Base-by-base conservation (phyloP, 2,329 filamentous ascomycete genomes). In the Dactylellina cionopaga region DNA sequence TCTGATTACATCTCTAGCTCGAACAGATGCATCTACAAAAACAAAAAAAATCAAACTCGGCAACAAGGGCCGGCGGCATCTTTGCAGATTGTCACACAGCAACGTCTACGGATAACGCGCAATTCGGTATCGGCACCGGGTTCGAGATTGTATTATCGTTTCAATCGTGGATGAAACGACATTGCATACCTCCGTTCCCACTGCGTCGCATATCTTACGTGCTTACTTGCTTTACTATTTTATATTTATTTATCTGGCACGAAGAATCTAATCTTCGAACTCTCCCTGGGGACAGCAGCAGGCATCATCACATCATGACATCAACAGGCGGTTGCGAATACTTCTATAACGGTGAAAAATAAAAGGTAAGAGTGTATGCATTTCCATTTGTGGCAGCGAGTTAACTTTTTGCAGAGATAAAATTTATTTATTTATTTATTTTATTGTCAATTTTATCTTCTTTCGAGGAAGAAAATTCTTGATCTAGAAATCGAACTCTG, bases 341-440 rank as follows among this genome's bases (percentile, higher is more conserved):
- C 1, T 41, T 41, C 29, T 37, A 6, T 15, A 49, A 54, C 49
- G 24, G 29, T 54, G 29, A 55, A 55, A n/a, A n/a, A n/a, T n/a
- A n/a, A n/a, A n/a, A n/a, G n/a, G n/a, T n/a, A 55, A 55, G 33
- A 41, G 51, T 41, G 41, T 41, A 9, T 41, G 5, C 1, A 41
- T 55, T 55, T 41, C 51, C 29, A 24, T 55, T 55, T 15, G n/a
- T 41, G 51, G 51, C 29, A 55, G 41, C n/a, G n/a, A n/a, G n/a
- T n/a, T n/a, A n/a, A n/a, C n/a, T n/a, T n/a, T n/a, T n/a, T n/a
- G n/a, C n/a, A n/a, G n/a, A n/a, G n/a, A n/a, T n/a, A n/a, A n/a
- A n/a, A n/a, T n/a, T n/a, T n/a, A n/a, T n/a, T n/a, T n/a, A n/a
- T n/a, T n/a, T n/a, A n/a, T n/a, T n/a, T n/a, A n/a, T n/a, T n/a